Conservation (phyloP, 306 rosid genomes). For the Cucurbita ficifolia region DNA sequence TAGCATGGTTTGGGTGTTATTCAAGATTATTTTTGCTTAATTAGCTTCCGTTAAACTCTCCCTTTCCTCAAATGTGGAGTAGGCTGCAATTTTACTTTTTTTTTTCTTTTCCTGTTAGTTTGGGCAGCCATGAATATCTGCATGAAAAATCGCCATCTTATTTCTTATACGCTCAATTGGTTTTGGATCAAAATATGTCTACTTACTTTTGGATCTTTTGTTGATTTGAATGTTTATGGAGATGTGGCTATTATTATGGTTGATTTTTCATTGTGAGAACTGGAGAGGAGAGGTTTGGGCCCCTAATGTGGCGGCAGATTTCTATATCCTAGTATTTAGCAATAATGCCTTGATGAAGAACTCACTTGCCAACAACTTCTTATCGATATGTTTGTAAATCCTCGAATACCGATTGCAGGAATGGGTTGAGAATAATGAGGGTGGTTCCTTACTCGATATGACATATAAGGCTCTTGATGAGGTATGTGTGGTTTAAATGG, state of each 20-base stretch:
- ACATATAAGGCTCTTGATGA: conserved; percentile 79
- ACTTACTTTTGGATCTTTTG: neutral
- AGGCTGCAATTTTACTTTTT: neutral
- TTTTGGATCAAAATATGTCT: neutral
- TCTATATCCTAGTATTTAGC: neutral
- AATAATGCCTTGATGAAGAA: neutral
- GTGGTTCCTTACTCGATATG: conserved; percentile 47
- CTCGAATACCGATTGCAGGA: conserved; percentile 45
- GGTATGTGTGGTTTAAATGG: conserved; percentile 30
- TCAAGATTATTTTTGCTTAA: neutral
- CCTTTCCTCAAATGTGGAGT: neutral
- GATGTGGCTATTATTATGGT: neutral
- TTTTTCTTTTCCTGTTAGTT: neutral
- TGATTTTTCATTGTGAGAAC: neutral
- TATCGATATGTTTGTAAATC: neutral
- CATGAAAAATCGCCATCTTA: neutral
- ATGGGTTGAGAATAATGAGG: conserved; percentile 75
- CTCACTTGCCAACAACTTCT: neutral
- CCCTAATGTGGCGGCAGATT: neutral
- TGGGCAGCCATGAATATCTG: neutral
- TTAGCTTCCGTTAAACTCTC: neutral
- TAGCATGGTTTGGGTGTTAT: neutral
- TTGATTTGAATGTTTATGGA: neutral
- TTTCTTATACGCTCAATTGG: neutral
- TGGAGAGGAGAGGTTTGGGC: neutral